phyloP scores from a whole-genome alignment of 352 stramenopile species.

The Globisporangium spinosum region DNA sequence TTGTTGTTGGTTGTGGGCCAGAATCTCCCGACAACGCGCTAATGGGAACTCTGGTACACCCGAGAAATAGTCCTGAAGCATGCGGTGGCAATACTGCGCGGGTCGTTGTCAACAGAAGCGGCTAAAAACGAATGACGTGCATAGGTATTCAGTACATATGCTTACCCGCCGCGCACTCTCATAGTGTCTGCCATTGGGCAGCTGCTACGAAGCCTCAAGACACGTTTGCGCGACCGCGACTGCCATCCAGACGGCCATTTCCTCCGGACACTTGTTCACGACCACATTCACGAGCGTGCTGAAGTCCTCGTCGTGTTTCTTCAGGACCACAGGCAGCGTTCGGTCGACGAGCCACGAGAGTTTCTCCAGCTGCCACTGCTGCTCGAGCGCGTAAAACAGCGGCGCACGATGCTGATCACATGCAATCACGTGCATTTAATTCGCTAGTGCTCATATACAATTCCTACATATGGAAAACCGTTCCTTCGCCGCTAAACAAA shows the following conservation, averaged over 20 bases:
- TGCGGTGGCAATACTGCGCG: slow-evolving; percentile 41
- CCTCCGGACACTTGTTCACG: slow-evolving; percentile 33
- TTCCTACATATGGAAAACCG: not conserved
- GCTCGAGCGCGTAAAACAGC: slow-evolving; percentile 44
- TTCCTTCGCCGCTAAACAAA: not conserved
- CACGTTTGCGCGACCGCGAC: slow-evolving; percentile 37
- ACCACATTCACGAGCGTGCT: slow-evolving; percentile 43
- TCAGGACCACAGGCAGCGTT: slow-evolving; percentile 26
- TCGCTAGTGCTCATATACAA: not conserved
- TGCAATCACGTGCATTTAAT: not conserved
- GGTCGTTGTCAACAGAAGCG: too few species aligned
- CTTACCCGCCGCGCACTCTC: slow-evolving; percentile 41
- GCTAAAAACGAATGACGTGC: too few species aligned
- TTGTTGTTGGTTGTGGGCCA: slow-evolving; percentile 9
- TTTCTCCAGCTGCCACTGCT: slow-evolving; percentile 37
- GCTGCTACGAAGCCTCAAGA: slow-evolving; percentile 21
- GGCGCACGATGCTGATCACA: slow-evolving; percentile 21
- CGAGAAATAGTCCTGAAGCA: slow-evolving; percentile 47
- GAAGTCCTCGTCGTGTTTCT: slow-evolving; percentile 45
- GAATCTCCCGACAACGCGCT: slow-evolving; percentile 26
- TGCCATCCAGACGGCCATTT: slow-evolving; percentile 54
- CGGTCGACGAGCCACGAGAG: slow-evolving; percentile 57
- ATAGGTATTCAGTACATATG: slow-evolving; percentile 21
- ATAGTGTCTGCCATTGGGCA: slow-evolving; percentile 35
- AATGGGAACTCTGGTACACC: slow-evolving; percentile 66